These are phyloP conservation scores for Phytopythium oedochilum DNA, from an alignment of 352 stramenopile genomes.

Conservation along the genomic window DNA sequence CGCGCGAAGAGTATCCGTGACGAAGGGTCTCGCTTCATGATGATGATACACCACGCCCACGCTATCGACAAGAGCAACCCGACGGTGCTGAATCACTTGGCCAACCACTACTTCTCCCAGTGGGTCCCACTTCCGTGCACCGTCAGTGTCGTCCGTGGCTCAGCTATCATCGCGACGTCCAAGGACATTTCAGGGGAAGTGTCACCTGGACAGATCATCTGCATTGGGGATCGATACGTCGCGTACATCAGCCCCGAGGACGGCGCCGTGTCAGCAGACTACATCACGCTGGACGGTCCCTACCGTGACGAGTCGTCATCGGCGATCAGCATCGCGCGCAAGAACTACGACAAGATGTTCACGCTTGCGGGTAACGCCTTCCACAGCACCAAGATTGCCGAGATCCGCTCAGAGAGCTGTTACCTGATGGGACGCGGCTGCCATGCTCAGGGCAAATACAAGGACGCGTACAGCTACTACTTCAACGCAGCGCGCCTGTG, in stretches of 20 bases:
- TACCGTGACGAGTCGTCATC: conserved; percentile 74
- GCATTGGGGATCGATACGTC: conserved; percentile 91
- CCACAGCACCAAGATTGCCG: conserved; percentile 84
- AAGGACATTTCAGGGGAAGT: conserved; percentile 88
- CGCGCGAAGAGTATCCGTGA: conserved; percentile 73
- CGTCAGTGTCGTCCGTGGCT: conserved; percentile 82
- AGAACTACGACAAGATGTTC: conserved; percentile 91
- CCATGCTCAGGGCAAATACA: conserved; percentile 92
- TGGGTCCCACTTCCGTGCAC: conserved; percentile 92
- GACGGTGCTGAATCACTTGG: conserved; percentile 95
- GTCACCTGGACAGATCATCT: conserved; percentile 90
- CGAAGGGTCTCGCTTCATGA: conserved; percentile 89
- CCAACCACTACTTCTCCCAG: conserved; percentile 98
- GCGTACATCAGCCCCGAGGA: conserved; percentile 78
- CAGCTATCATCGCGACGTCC: conserved; percentile 74
- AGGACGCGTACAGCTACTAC: conserved; percentile 96
- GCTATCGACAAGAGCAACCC: conserved; percentile 86
- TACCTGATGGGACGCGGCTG: conserved; percentile 96
- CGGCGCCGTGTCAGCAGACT: conserved; percentile 53
- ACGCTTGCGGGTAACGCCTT: conserved; percentile 85
- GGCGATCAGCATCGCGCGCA: conserved; percentile 65
- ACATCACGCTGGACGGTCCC: conserved; percentile 68
- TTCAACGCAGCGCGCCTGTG: conserved; percentile 89
- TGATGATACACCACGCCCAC: conserved; percentile 89
- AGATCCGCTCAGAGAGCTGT: conserved; percentile 95